Conservation (phyloP, 2,329 filamentous ascomycete genomes). For the Neonectria hederae region DNA sequence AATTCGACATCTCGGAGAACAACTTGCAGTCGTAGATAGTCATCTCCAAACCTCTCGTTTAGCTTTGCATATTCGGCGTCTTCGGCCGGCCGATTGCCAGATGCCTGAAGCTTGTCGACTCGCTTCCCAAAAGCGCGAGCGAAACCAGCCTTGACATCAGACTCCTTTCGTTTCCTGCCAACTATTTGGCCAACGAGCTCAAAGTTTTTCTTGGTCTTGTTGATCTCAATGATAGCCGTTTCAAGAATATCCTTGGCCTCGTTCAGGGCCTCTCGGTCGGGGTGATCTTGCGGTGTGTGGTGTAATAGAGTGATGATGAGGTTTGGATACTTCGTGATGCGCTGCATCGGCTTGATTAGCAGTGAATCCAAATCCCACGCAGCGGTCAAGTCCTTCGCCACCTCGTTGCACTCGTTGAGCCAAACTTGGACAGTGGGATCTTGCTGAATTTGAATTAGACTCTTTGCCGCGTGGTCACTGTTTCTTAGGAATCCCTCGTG, state of each 20-base stretch:
- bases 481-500: slow-evolving; percentile 72
- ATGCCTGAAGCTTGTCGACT: slow-evolving; percentile 82
- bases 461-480: slow-evolving; percentile 69
- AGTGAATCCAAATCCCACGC: slow-evolving; percentile 96
- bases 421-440: slow-evolving; percentile 78
- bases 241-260: slow-evolving; percentile 64
- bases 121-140: slow-evolving; percentile 91
- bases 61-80: slow-evolving; percentile 84
- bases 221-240: slow-evolving; percentile 83
- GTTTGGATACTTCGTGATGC: slow-evolving; percentile 92
- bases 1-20: slow-evolving; percentile 94
- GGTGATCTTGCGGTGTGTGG: slow-evolving; percentile 82
- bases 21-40: slow-evolving; percentile 91
- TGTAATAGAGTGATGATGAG: slow-evolving; percentile 83
- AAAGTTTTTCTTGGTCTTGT: slow-evolving; percentile 94
- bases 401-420: slow-evolving; percentile 92
- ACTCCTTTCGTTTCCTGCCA: slow-evolving; percentile 84
- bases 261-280: slow-evolving; percentile 75
- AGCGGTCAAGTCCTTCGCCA: slow-evolving; percentile 89
- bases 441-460: slow-evolving; percentile 69
- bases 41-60: slow-evolving; percentile 88
- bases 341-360: slow-evolving; percentile 96
- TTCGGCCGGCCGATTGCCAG: slow-evolving; percentile 70
- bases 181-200: slow-evolving; percentile 93
- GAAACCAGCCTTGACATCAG: slow-evolving; percentile 83